A percentile compares a stretch with the other conserved stretches of the same genome.
Evolutionary conservation across 805 yeast species (phyloP).

Genomic region (Lachancea sp.): DNA sequence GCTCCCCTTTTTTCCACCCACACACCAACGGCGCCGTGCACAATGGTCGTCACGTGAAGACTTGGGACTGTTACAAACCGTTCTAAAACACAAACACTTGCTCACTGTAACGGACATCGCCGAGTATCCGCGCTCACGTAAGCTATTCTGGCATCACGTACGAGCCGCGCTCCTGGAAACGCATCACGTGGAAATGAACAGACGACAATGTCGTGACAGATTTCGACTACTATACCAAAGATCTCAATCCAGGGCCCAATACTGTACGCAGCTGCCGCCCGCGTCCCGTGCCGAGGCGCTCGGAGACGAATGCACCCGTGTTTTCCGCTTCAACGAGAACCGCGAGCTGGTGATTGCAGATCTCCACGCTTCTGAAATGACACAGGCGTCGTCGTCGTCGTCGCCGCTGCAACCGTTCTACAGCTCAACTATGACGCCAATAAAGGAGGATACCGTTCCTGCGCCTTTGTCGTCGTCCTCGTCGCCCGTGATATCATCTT

Average conservation of each 20-base stretch:
- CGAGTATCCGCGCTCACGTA: neutral
- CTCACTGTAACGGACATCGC: neutral
- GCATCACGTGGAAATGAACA: slow-evolving; percentile 3
- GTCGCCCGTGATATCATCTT: neutral
- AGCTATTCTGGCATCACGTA: slow-evolving; percentile 7
- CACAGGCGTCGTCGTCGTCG: too few species aligned
- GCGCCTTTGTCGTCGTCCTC: neutral
- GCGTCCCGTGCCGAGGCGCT: slow-evolving; percentile 3
- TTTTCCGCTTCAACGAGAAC: slow-evolving; percentile 3
- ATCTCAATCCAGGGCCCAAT: slow-evolving; percentile 1
- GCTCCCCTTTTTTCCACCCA: too few species aligned
- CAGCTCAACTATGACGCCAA: neutral
- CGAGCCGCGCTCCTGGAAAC: neutral
- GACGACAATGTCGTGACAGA: slow-evolving; percentile 8
- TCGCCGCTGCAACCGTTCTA: too few species aligned
- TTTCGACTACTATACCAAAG: slow-evolving; percentile 6
- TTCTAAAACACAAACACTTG: slow-evolving; percentile 1
- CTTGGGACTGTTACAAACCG: slow-evolving; percentile 2
- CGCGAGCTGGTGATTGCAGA: neutral
- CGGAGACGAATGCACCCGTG: neutral
- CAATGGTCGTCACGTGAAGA: slow-evolving; percentile 4
- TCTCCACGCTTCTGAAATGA: too few species aligned
- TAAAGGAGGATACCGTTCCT: too few species aligned
- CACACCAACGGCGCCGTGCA: slow-evolving; percentile 2
- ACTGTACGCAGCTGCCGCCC: slow-evolving; percentile 1